Evolutionary conservation across 495 filamentous ascomycete genomes (phyloP).

Genomic region (Xylaria longipes): DNA sequence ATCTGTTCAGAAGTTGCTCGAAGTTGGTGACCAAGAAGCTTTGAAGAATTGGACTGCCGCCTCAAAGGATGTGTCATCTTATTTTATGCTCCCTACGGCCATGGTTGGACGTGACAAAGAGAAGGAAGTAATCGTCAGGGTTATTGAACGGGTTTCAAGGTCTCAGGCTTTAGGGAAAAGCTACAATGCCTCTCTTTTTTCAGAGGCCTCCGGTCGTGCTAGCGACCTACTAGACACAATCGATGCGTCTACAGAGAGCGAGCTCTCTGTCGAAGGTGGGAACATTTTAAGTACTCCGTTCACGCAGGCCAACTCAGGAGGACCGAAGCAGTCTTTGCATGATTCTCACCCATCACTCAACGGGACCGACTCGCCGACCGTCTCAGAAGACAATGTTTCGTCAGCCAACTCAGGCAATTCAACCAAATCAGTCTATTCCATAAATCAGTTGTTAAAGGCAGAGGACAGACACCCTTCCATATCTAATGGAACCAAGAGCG

Average conservation of each 20-base stretch:
- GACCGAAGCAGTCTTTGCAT: conserved; percentile 49
- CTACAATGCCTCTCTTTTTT: conserved; percentile 51
- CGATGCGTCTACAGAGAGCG: conserved; percentile 57
- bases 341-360: conserved; percentile 42
- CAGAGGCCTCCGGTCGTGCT: conserved; percentile 64
- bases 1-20: conserved; percentile 71
- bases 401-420: conserved; percentile 47
- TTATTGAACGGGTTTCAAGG: conserved; percentile 74
- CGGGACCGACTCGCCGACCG: conserved; percentile 39
- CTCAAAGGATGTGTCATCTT: conserved; percentile 80
- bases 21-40: conserved; percentile 72
- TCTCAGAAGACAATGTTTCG: conserved; percentile 45
- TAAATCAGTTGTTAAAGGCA: conserved; percentile 35
- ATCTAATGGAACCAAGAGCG: conserved; percentile 42
- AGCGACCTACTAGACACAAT: conserved; percentile 61
- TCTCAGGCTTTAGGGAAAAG: conserved; percentile 57
- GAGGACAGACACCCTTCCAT: conserved; percentile 49
- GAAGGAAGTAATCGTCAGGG: conserved; percentile 67
- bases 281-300: conserved; percentile 45
- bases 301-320: conserved; percentile 60
- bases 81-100: conserved; percentile 79
- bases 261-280: conserved; percentile 53
- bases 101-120: conserved; percentile 82
- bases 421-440: conserved; percentile 41
- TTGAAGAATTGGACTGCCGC: conserved; percentile 75